Base-by-base conservation (phyloP, 2,329 filamentous ascomycete genomes). In the Chrysoporthe austroafricana region DNA sequence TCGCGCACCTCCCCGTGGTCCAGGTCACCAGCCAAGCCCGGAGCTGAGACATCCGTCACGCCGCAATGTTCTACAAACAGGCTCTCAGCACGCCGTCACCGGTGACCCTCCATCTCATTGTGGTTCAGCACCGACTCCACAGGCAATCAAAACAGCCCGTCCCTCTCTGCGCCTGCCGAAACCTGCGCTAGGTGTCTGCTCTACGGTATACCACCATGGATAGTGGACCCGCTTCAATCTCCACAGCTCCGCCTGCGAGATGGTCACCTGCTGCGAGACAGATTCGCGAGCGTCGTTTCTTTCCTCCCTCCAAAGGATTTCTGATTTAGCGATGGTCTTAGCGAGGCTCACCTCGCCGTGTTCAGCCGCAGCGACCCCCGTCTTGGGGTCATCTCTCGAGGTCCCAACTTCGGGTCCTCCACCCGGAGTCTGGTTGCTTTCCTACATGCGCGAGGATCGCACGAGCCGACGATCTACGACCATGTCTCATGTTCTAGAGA, bases 251-350 rank as follows among this genome's bases (percentile, higher is more conserved):
- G 56, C 57, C 44, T 18, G 60, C 56, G 63, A 60, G 34, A 21
- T 54, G 50, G 11, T 61, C 62, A 59, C 62, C 63, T 67, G 66
- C 66, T 13, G 48, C 46, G 54, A 44, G 46, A 62, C 57, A 62
- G 66, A 68, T 68, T 68, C 57, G 66, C 62, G 63, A 66, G 57
- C 18, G 48, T 68, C 63, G 62, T 43, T 60, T 54, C n/a, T 57
- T 63, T 46, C 56, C 32, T 21, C 44, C 14, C 34, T 62, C 62
- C 59, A 60, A 52, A 32, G 56, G 62, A 65, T 56, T 21, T 48
- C 32, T 39, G 39, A 57, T 58, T 58, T 61, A 66, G 52, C 56
- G 21, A 48, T 46, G 34, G 46, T 43, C 61, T 66, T 59, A 50
- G 13, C 59, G 4, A 26, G 18, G 14, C 32, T 44, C 32, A 63